Conservation (phyloP, 345 rosid genomes). For the Schrenkiella parvula region DNA sequence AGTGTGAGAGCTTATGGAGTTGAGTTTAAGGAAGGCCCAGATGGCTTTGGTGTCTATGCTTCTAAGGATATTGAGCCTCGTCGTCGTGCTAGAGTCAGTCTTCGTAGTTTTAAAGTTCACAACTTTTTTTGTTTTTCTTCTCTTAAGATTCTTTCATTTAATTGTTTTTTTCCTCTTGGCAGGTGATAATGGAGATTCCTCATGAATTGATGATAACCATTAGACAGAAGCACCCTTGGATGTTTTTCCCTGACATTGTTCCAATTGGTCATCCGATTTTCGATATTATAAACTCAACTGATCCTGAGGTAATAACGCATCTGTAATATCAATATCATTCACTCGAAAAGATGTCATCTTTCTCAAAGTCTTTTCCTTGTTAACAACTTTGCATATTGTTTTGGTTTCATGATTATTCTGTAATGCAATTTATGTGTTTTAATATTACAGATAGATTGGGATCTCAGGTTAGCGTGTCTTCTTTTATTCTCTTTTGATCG, state of each 20-base stretch:
- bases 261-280: slow-evolving; percentile 95
- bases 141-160: background rate
- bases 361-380: background rate
- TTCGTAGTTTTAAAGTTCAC: background rate
- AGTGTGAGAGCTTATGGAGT: slow-evolving; percentile 88
- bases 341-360: slow-evolving; percentile 5
- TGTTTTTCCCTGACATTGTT: slow-evolving; percentile 92
- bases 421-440: background rate
- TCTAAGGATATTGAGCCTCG: slow-evolving; percentile 83
- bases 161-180: slow-evolving; percentile 24
- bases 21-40: slow-evolving; percentile 85
- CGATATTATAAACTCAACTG: slow-evolving; percentile 80
- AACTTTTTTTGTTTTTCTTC: background rate
- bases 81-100: slow-evolving; percentile 82
- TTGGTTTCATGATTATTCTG: background rate
- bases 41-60: slow-evolving; percentile 89
- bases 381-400: background rate
- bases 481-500: slow-evolving; percentile 73
- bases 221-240: slow-evolving; percentile 87
- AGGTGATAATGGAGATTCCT: slow-evolving; percentile 97
- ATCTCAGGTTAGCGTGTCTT: slow-evolving; percentile 90
- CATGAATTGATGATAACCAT: slow-evolving; percentile 83
- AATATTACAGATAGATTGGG: slow-evolving; percentile 82
- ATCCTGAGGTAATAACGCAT: slow-evolving; percentile 75
- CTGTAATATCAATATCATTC: background rate